Base-by-base conservation (phyloP, 495 filamentous ascomycete species). In the Hypoxylon trugodes region DNA sequence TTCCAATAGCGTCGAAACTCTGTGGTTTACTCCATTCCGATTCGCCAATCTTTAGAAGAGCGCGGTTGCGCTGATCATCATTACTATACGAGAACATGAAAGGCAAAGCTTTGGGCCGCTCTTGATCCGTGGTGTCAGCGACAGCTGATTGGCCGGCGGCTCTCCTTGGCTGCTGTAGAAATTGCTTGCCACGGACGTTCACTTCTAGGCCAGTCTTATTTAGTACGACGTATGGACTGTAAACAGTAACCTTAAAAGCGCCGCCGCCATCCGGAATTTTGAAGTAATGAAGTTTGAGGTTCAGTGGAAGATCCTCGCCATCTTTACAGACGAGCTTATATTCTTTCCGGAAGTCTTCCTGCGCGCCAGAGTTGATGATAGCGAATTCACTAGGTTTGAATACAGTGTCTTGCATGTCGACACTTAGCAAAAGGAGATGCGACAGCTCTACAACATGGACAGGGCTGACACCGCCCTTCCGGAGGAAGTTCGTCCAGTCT, bases 1-100 rank as follows among this genome's bases (percentile, higher is more conserved):
- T 97, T 40, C 95, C 95, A 56, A 98, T 94, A n/a, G 95, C 95
- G 69, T 98, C 95, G 69, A 98, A 95, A 83, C 90, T 96, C 74
- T 97, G 94, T 2, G 96, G 93, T 73, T 90, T 96, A 76, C 94
- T 97, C 96, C 95, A 98, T 19, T 84, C 82, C 4, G 95, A 97
- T 33, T 96, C 90, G 24, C 89, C 90, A 40, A 96, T 84, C 76
- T 89, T 96, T 41, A 98, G 71, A 16, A 93, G 81, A 12, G 90
- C 93, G 38, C 95, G 89, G 72, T 98, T 98, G 62, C 89, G 89
- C 61, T 88, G 87, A 62, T 98, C 95, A 63, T 97, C 90, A 21
- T 80, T 89, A 12, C 83, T 83, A 71, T 89, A 97, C 6, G 96
- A 96, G 76, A 97, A 98, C 93, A 98, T 97, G 69, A 96, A 89